A percentile compares a stretch with the other conserved stretches of the same genome.
Evolutionary conservation across 2,329 filamentous ascomycete species (phyloP).

Genomic region (Exophiala sp.): DNA sequence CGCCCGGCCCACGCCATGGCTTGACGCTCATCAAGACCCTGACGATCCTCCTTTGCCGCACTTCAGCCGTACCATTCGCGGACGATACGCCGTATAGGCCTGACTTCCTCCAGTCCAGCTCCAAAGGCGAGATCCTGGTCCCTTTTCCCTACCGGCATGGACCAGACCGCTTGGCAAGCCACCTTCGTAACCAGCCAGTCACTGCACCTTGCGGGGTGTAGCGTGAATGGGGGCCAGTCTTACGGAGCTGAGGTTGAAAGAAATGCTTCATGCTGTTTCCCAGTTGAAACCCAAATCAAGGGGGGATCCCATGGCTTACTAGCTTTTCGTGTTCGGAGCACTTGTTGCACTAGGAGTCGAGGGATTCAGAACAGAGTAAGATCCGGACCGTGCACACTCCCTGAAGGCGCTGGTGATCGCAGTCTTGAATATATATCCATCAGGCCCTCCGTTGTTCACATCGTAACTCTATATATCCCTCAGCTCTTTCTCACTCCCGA

Average conservation of each 20-base stretch:
- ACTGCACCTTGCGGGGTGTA: slow-evolving; percentile 9
- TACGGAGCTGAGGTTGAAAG: slow-evolving; percentile 2
- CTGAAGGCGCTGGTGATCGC: neutral
- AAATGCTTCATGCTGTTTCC: neutral
- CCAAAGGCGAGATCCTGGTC: neutral
- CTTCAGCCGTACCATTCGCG: neutral
- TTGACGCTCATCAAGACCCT: neutral
- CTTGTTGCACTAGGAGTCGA: neutral
- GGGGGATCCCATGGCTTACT: neutral
- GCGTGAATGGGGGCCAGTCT: neutral
- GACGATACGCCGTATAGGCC: too few species aligned
- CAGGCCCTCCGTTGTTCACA: slow-evolving; percentile 3
- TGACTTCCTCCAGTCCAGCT: too few species aligned
- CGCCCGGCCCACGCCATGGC: neutral
- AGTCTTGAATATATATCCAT: neutral
- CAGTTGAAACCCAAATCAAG: slow-evolving; percentile 7
- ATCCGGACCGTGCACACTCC: neutral
- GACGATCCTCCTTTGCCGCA: neutral
- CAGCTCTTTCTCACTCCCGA: neutral
- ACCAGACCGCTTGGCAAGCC: slow-evolving; percentile 18
- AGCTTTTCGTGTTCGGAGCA: neutral
- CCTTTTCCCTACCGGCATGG: neutral
- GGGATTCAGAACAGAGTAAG: neutral
- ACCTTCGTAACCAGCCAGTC: slow-evolving; percentile 18
- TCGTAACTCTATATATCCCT: neutral